Base-by-base conservation (phyloP, 208 protist genomes). In the Crithidia fasciculata region DNA sequence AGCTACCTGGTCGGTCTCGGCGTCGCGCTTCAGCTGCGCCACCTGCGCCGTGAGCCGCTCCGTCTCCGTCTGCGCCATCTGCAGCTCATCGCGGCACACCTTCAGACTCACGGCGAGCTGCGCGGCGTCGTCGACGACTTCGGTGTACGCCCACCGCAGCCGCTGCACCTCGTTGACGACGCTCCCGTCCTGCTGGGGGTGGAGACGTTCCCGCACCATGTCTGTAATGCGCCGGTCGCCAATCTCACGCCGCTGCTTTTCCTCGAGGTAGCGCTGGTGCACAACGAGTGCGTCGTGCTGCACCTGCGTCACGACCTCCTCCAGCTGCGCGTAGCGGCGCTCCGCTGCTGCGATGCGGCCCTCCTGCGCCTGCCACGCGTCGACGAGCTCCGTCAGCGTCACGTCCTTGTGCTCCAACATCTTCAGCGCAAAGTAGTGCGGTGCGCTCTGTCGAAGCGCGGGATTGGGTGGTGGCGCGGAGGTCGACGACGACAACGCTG, bases 371-470 rank as follows among this genome's bases (percentile, higher is more conserved):
- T 80, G 63, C 89, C 92, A 96, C 5, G 79, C 72, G 55, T 95
- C 83, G 8, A 96, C 85, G 0, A 96, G 78, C 49, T 96, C 92
- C 7, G 87, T 92, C 36, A 96, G 69, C 2, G 92, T 91, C 39
- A 96, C 58, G 28, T 95, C 87, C 60, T 82, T 81, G 77, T 93
- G 89, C 64, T 88, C 79, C 15, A 96, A 69, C 64, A 90, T 60
- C 5, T 81, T 82, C 40, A 96, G 67, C 5, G 92, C 92, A 78
- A 82, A 94, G 76, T 93, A 94, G 19, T 93, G 81, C 28, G 92
- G 92, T 8, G 89, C 75, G 74, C 62, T 76, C 15, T 72, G 68
- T 15, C 40, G 72, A 57, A 76, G 59, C 49, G 50, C 16, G 2
- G 53, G 39, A 12, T 80, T 50, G 2, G 65, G 71, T 4, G 77